Evolutionary conservation across 2,329 filamentous ascomycete genomes (phyloP).

Genomic region (Conoideocrella luteorostrata): DNA sequence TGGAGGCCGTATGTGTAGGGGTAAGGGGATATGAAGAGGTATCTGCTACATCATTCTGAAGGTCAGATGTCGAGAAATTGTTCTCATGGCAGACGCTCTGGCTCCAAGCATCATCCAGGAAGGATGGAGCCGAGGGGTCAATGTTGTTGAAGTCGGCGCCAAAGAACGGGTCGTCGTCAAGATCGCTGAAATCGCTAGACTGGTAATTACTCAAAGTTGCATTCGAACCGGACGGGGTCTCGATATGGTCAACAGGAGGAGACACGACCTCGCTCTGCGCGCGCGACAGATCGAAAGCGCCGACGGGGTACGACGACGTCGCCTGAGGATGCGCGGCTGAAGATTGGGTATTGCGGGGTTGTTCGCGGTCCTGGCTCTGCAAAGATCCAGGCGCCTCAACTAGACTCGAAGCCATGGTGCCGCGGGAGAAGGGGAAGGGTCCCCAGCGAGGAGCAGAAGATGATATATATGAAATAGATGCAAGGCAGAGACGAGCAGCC

Average conservation of each 20-base stretch:
- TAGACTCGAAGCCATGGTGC: slow-evolving; percentile 39
- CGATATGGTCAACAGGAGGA: slow-evolving; percentile 23
- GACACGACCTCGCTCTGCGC: slow-evolving; percentile 24
- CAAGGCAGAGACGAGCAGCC: slow-evolving; percentile 5
- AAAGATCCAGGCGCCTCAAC: slow-evolving; percentile 34
- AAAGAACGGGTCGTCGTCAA: slow-evolving; percentile 45
- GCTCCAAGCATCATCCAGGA: slow-evolving; percentile 32
- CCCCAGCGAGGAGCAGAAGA: slow-evolving; percentile 7
- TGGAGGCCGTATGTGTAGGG: slow-evolving; percentile 44
- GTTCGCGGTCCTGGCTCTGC: slow-evolving; percentile 30
- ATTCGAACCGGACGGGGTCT: slow-evolving; percentile 45
- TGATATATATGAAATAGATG: slow-evolving; percentile 27
- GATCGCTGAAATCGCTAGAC: slow-evolving; percentile 42
- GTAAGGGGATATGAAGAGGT: slow-evolving; percentile 38
- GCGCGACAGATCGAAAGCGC: slow-evolving; percentile 37
- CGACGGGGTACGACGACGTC: slow-evolving; percentile 25
- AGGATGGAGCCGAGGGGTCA: slow-evolving; percentile 36
- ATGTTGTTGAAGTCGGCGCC: slow-evolving; percentile 40
- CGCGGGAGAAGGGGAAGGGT: slow-evolving; percentile 1
- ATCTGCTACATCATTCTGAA: slow-evolving; percentile 14
- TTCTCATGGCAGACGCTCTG: slow-evolving; percentile 12
- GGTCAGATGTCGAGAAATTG: neutral
- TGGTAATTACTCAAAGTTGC: slow-evolving; percentile 42
- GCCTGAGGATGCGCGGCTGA: slow-evolving; percentile 17
- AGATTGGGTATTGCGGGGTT: slow-evolving; percentile 24